These are phyloP conservation scores for Cutaneotrichosporon cutaneum DNA, from an alignment of 1,284 basidiomycete genomes.

Conservation along the genomic window DNA sequence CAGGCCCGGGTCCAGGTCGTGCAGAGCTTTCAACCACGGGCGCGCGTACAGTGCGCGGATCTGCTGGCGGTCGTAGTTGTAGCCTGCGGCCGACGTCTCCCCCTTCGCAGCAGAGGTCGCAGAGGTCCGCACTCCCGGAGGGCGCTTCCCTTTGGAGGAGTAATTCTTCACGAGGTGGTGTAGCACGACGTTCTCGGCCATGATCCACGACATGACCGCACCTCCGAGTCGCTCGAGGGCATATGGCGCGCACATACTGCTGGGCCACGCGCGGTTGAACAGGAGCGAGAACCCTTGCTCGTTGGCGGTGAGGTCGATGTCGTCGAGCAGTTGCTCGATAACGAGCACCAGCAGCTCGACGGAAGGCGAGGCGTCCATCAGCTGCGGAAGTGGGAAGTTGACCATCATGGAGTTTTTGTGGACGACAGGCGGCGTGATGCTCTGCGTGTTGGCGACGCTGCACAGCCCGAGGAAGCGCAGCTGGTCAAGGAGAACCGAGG, in stretches of 20 bases:
- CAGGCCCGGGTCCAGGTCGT: constrained; percentile 59
- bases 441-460: constrained; percentile 49
- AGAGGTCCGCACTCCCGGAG: constrained; percentile 65
- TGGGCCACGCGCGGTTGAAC: constrained; percentile 67
- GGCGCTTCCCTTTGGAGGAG: constrained; percentile 37
- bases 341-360: constrained; percentile 69
- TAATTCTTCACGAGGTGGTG: constrained; percentile 41
- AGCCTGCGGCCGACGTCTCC: constrained; percentile 53
- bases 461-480: constrained; percentile 63
- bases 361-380: constrained; percentile 66
- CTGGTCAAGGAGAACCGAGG: constrained; percentile 61
- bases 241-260: constrained; percentile 67
- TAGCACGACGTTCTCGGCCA: constrained; percentile 56
- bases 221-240: constrained; percentile 54
- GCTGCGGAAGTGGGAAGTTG: constrained; percentile 64
- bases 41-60: constrained; percentile 60
- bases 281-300: constrained; percentile 69
- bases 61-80: constrained; percentile 64
- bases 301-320: constrained; percentile 68
- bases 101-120: constrained; percentile 58
- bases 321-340: constrained; percentile 68
- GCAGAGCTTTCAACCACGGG: constrained; percentile 65
- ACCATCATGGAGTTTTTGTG: background rate
- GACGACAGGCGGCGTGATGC: background rate
- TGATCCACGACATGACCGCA: constrained; percentile 55